A percentile compares a stretch with the other conserved stretches of the same genome.
These are phyloP conservation scores for Artemisia tridentata DNA, from an alignment of 129 eudicot species.

Conservation along the genomic window DNA sequence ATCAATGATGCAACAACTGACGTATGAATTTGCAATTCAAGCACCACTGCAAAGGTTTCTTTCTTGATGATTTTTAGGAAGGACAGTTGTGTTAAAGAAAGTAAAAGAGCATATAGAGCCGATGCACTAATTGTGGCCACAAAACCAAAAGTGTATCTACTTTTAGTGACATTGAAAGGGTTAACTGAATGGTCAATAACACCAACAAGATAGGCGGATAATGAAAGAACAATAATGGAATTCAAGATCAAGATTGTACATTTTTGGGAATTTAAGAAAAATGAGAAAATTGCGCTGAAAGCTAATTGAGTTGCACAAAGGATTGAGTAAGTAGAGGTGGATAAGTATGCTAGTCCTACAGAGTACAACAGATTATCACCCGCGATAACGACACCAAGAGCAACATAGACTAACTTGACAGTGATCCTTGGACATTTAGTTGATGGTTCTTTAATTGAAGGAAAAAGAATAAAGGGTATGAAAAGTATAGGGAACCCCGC, in stretches of 20 bases:
- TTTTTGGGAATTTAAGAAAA: conserved; percentile 32
- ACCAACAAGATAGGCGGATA: conserved; percentile 71
- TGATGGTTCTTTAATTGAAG: conserved; percentile 26
- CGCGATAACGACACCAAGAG: conserved; percentile 33
- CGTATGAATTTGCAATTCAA: conserved; percentile 70
- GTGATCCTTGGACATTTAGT: not conserved
- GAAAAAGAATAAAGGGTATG: conserved; percentile 38
- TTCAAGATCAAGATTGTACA: conserved; percentile 26
- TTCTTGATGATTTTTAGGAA: conserved; percentile 52
- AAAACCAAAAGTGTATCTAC: conserved; percentile 46
- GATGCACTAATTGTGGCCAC: conserved; percentile 60
- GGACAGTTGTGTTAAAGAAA: conserved; percentile 72
- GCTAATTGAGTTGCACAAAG: conserved; percentile 24
- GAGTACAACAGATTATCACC: conserved; percentile 21
- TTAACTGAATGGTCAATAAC: conserved; percentile 45
- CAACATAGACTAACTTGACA: conserved; percentile 11
- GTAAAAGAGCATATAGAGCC: conserved; percentile 58
- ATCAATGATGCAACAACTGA: conserved; percentile 62
- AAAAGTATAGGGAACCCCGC: conserved; percentile 36
- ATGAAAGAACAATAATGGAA: conserved; percentile 45
- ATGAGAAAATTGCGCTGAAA: conserved; percentile 27
- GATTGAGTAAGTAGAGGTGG: conserved; percentile 25
- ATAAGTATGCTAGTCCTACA: conserved; percentile 28
- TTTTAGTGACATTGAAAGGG: conserved; percentile 29
- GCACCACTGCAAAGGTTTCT: conserved; percentile 63